Evolutionary conservation across 75 land plant species (phyloP).

Genomic region (Cupressus sempervirens): DNA sequence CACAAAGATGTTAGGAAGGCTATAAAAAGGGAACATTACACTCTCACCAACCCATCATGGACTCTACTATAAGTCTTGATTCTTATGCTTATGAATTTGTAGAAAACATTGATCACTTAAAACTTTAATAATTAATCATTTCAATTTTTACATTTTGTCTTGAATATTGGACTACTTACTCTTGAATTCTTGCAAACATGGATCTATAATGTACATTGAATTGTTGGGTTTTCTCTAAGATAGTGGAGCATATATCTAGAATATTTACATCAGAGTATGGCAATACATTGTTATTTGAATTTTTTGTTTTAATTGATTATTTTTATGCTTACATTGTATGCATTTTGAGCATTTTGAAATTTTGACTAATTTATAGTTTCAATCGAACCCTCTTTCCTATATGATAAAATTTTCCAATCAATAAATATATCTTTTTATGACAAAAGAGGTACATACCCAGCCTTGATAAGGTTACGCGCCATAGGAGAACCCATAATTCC

Average conservation of each 20-base stretch:
- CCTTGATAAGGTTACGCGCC: constrained; percentile 78
- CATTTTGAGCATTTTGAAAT: too few species aligned
- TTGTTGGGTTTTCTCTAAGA: neutral
- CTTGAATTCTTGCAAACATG: neutral
- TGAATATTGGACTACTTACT: neutral
- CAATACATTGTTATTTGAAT: neutral
- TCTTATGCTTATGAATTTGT: neutral
- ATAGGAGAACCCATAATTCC: constrained; percentile 93
- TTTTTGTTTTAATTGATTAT: too few species aligned
- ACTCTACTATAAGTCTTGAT: neutral
- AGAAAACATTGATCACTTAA: neutral
- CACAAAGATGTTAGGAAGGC: too few species aligned
- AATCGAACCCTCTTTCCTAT: neutral
- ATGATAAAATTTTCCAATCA: neutral
- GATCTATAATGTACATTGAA: neutral
- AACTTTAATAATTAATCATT: too few species aligned
- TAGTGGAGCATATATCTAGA: neutral
- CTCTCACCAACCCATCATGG: neutral
- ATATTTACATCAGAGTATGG: neutral
- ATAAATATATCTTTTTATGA: too few species aligned
- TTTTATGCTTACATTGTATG: too few species aligned
- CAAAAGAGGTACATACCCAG: constrained; percentile 41
- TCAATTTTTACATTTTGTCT: neutral
- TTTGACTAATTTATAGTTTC: neutral
- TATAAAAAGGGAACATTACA: too few species aligned